A percentile compares a stretch with the other conserved stretches of the same genome.
These are phyloP conservation scores for Echria macrotheca DNA, from an alignment of 495 filamentous ascomycete genomes.

Conservation along the genomic window DNA sequence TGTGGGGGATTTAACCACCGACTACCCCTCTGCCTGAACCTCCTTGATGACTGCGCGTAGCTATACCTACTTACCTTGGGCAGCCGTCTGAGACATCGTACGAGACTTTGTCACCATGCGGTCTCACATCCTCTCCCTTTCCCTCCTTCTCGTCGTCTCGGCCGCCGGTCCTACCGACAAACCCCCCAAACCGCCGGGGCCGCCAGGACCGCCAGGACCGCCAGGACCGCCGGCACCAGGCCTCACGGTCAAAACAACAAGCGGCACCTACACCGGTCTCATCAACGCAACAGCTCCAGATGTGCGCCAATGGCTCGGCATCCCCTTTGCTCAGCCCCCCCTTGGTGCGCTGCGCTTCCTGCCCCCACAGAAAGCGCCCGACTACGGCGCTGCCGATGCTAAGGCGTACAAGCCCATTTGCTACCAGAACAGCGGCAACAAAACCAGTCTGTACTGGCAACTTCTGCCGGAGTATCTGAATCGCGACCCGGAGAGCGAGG, in stretches of 20 bases:
- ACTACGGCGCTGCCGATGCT: constrained; percentile 43
- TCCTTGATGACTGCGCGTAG: too few species aligned
- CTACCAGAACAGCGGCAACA: constrained; percentile 7
- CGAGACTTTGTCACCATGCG: too few species aligned
- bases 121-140: too few species aligned
- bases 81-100: too few species aligned
- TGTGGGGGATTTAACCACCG: too few species aligned
- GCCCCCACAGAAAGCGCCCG: constrained; percentile 44
- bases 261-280: constrained; percentile 17
- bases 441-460: constrained; percentile 4
- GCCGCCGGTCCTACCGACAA: too few species aligned
- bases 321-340: constrained; percentile 49
- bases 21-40: too few species aligned
- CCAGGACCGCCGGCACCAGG: neutral
- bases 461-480: constrained; percentile 2
- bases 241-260: constrained; percentile 13
- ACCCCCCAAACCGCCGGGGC: too few species aligned
- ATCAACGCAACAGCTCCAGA: neutral
- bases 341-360: constrained; percentile 43
- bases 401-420: constrained; percentile 26
- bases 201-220: neutral
- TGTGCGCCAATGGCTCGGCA: constrained; percentile 43
- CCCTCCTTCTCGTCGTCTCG: too few species aligned
- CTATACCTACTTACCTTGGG: too few species aligned
- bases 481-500: constrained; percentile 32